Conservation (phyloP, 176 grass and related monocot species). For the Oryza nivara region DNA sequence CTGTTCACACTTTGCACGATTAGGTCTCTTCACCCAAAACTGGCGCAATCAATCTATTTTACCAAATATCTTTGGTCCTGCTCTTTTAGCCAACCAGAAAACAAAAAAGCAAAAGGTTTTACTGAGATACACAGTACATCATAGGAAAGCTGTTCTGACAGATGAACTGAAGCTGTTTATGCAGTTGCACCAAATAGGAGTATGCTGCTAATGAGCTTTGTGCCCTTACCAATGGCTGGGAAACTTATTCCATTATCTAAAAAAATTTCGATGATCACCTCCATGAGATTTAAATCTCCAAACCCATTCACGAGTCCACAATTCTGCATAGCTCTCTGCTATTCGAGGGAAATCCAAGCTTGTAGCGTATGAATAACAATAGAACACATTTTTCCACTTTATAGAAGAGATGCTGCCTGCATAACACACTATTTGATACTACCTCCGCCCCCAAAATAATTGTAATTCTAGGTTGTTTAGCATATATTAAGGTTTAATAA, state of each 20-base stretch:
- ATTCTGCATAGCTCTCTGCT: neutral
- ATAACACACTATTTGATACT: neutral
- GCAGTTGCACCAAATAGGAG: neutral
- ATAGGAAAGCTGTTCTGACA: neutral
- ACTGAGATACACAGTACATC: neutral
- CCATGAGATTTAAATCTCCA: neutral
- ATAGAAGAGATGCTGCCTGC: neutral
- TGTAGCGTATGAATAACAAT: neutral
- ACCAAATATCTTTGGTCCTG: neutral
- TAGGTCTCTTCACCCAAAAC: slow-evolving; percentile 6
- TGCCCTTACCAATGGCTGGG: too few species aligned
- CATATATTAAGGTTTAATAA: too few species aligned
- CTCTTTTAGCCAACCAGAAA: neutral
- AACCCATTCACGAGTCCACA: neutral
- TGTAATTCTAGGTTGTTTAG: too few species aligned
- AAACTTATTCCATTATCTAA: too few species aligned
- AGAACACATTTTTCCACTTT: neutral
- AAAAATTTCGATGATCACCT: too few species aligned
- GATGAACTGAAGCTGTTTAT: neutral
- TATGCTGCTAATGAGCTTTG: too few species aligned
- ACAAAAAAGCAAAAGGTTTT: neutral
- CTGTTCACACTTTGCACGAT: slow-evolving; percentile 9
- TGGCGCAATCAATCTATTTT: neutral
- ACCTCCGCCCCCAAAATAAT: too few species aligned
- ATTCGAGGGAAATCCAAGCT: neutral